Evolutionary conservation across 202 grass and related monocot species (phyloP).

Genomic region (Panicum virgatum): DNA sequence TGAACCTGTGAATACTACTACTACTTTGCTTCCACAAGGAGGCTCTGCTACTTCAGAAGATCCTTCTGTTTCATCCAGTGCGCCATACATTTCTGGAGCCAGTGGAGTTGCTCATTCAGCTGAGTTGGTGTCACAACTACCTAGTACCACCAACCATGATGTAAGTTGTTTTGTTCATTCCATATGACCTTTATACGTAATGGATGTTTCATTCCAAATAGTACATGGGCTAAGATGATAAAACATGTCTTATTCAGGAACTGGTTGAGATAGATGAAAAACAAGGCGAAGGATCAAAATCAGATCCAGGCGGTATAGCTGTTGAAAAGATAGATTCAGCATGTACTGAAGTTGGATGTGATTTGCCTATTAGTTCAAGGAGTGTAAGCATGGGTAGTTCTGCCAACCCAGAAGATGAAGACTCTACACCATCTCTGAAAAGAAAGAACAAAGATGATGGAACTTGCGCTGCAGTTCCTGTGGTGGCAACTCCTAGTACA

Average conservation of each 20-base stretch:
- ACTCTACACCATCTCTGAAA: conserved; percentile 7
- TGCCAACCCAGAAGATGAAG: conserved; percentile 17
- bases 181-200: conserved; percentile 9
- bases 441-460: conserved; percentile 29
- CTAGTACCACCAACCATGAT: conserved; percentile 32
- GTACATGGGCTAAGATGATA: conserved; percentile 2
- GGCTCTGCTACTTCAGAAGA: conserved; percentile 42
- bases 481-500: conserved; percentile 24
- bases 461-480: background rate
- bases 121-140: conserved; percentile 32
- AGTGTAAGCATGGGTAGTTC: conserved; percentile 19
- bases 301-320: conserved; percentile 30
- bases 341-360: conserved; percentile 14
- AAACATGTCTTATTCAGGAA: conserved; percentile 46
- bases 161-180: conserved; percentile 47
- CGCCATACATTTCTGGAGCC: conserved; percentile 27
- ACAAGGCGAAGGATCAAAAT: conserved; percentile 24
- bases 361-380: conserved; percentile 23
- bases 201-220: background rate
- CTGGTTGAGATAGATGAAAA: conserved; percentile 22
- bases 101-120: conserved; percentile 44
- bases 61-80: conserved; percentile 58
- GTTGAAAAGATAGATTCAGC: conserved; percentile 38
- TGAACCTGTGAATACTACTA: conserved; percentile 33
- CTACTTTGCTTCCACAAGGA: conserved; percentile 37